Evolutionary conservation across 208 protist species (phyloP).

Genomic region (Tritrichomonas musculus): DNA sequence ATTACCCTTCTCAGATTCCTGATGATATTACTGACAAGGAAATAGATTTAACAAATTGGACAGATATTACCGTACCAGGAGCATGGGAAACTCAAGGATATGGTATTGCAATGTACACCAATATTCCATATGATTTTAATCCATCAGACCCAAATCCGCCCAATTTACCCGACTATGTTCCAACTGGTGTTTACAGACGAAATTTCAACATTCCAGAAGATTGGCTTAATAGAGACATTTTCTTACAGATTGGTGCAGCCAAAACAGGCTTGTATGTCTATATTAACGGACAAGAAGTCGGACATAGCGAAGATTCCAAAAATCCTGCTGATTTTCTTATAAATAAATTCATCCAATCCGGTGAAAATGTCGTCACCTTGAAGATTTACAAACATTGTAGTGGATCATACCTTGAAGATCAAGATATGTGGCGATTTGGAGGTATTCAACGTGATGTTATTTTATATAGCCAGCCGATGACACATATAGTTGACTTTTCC

Average conservation of each 20-base stretch:
- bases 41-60: neutral
- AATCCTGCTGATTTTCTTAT: neutral
- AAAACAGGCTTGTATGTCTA: constrained; percentile 26
- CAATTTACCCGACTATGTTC: constrained; percentile 34
- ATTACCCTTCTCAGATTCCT: too few species aligned
- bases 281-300: neutral
- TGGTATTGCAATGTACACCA: neutral
- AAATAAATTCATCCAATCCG: constrained; percentile 15
- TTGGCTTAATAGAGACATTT: neutral
- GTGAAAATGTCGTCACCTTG: constrained; percentile 47
- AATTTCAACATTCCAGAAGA: constrained; percentile 33
- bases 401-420: constrained; percentile 57
- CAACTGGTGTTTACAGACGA: constrained; percentile 47
- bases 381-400: constrained; percentile 34
- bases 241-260: neutral
- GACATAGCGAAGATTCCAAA: neutral
- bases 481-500: constrained; percentile 34
- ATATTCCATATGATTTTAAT: too few species aligned
- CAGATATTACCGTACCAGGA: neutral
- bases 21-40: neutral
- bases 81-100: constrained; percentile 19
- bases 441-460: constrained; percentile 45
- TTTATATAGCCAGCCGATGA: constrained; percentile 41
- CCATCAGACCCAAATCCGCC: constrained; percentile 19
- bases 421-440: constrained; percentile 50